Evolutionary conservation across 352 stramenopile genomes (phyloP).

Genomic region (Hyaloperonospora brassicae): DNA sequence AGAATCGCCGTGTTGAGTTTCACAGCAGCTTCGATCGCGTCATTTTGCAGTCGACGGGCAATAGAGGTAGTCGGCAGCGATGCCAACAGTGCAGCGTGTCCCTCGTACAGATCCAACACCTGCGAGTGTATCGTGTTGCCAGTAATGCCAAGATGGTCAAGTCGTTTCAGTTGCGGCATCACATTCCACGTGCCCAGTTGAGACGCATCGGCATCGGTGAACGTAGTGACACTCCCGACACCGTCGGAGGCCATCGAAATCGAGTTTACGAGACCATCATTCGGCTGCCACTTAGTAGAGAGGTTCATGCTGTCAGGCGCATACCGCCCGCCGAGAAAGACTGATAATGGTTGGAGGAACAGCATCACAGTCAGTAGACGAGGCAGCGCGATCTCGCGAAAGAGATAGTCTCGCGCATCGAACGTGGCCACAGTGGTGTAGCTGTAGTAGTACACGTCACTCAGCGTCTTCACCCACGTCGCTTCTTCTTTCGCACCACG

Average conservation of each 20-base stretch:
- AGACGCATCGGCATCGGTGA: conserved; percentile 22
- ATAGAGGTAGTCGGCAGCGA: conserved; percentile 17
- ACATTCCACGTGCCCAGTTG: conserved; percentile 43
- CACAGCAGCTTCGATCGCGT: conserved; percentile 14
- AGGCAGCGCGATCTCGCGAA: conserved; percentile 35
- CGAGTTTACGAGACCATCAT: conserved; percentile 41
- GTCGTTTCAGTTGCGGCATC: conserved; percentile 35
- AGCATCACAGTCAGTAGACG: conserved; percentile 46
- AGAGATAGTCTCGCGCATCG: conserved; percentile 20
- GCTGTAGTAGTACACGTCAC: conserved; percentile 55
- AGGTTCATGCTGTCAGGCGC: conserved; percentile 23
- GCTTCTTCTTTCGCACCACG: conserved; percentile 40
- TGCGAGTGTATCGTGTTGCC: conserved; percentile 41
- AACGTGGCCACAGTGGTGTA: conserved; percentile 41
- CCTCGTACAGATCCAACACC: conserved; percentile 30
- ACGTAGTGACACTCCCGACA: conserved; percentile 18
- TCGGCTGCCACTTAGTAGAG: conserved; percentile 34
- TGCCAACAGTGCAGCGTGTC: conserved; percentile 22
- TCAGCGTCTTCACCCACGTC: conserved; percentile 42
- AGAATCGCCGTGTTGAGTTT: conserved; percentile 26
- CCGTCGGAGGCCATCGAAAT: conserved; percentile 38
- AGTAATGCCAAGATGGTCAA: conserved; percentile 41
- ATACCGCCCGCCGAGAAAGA: conserved; percentile 36
- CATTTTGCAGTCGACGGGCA: conserved; percentile 14
- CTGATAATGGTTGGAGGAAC: conserved; percentile 23